phyloP scores from a whole-genome alignment of 768 basidiomycete genomes.

The Pleurotus platypus region DNA sequence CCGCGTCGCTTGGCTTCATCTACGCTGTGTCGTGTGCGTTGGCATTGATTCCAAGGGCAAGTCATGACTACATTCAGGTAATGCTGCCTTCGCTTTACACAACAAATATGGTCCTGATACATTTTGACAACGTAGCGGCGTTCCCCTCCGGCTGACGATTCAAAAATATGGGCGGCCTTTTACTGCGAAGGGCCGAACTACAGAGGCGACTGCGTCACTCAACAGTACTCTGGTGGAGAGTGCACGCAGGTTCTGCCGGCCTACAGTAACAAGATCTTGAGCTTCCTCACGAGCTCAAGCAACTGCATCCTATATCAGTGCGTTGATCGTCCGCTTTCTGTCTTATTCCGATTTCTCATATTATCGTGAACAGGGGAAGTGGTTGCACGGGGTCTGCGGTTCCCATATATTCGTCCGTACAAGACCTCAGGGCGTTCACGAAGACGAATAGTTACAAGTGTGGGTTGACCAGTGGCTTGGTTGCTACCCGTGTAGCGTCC shows the following conservation, averaged over 20 bases:
- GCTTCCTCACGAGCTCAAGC: slow-evolving; percentile 3
- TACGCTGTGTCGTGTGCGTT: no score
- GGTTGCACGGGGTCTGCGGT: background rate
- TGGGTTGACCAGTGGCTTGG: background rate
- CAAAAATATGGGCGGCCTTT: background rate
- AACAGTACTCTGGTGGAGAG: background rate
- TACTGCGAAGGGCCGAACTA: slow-evolving; percentile 5
- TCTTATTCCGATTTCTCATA: background rate
- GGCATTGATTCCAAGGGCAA: no score
- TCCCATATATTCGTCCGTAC: background rate
- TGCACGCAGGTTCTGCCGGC: background rate
- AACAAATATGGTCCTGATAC: no score
- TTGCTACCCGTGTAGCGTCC: no score
- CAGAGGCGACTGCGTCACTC: background rate
- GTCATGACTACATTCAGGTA: no score
- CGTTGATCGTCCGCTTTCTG: background rate
- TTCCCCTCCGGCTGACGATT: no score
- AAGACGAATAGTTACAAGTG: background rate
- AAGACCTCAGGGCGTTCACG: background rate
- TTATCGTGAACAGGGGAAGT: background rate
- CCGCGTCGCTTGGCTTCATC: no score
- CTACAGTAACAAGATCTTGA: background rate
- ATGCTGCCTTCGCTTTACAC: no score
- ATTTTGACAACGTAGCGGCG: no score
- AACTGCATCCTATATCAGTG: background rate